Percentiles rank a stretch among this genome's conserved stretches.
phyloP scores from a whole-genome alignment of 345 rosid genomes.

The Syzygium aqueum region DNA sequence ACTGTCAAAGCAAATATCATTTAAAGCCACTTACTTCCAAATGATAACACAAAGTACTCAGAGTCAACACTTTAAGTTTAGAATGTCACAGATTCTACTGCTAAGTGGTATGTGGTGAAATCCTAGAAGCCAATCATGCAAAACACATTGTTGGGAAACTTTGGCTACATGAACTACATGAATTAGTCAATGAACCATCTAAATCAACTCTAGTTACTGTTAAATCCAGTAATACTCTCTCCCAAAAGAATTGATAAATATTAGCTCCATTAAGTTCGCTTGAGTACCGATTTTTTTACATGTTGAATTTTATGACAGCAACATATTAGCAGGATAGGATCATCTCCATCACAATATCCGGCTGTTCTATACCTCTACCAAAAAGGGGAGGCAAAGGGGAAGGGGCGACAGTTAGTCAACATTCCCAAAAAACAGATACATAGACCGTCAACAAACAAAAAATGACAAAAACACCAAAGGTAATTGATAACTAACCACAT shows the following conservation, averaged over 20 bases:
- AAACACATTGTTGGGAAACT: neutral
- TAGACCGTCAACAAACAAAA: neutral
- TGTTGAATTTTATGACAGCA: neutral
- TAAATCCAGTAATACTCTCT: neutral
- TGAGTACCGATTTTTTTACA: neutral
- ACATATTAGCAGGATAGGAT: neutral
- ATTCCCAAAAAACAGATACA: neutral
- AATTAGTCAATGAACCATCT: neutral
- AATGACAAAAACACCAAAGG: neutral
- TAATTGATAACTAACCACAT: constrained; percentile 50
- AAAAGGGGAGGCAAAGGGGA: neutral
- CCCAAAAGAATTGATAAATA: neutral
- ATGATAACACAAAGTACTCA: neutral
- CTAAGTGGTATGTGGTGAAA: neutral
- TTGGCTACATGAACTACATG: neutral
- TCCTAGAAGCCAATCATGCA: neutral
- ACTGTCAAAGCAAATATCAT: neutral
- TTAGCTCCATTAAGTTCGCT: neutral
- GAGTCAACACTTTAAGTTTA: neutral
- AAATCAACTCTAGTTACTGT: neutral
- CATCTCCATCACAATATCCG: neutral
- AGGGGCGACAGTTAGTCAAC: neutral
- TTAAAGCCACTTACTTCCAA: neutral
- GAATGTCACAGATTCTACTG: neutral
- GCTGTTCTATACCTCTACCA: neutral